These are phyloP conservation scores for Luvunga scandens DNA, from an alignment of 345 rosid genomes.

Conservation along the genomic window DNA sequence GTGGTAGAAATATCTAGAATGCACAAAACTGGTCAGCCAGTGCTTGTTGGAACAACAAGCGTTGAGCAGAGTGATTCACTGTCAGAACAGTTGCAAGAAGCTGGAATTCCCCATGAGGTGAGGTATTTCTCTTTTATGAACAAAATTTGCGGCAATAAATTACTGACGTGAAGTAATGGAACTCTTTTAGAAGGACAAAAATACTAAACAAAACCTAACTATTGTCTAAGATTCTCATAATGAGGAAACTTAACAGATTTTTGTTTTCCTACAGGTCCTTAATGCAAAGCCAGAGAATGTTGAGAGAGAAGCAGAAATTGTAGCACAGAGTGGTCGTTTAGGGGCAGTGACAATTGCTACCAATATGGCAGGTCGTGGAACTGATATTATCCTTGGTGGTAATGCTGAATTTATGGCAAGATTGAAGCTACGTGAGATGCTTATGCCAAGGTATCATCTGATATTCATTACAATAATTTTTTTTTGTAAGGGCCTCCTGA, in stretches of 20 bases:
- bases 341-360: slow-evolving; percentile 99
- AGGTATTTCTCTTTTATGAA: slow-evolving; percentile 11
- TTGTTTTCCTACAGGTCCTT: slow-evolving; percentile 61
- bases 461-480: slow-evolving; percentile 4
- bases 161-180: no score
- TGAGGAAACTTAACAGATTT: slow-evolving; percentile 18
- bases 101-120: slow-evolving; percentile 92
- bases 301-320: slow-evolving; percentile 99
- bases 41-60: slow-evolving; percentile 97
- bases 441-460: slow-evolving; percentile 82
- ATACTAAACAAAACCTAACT: no score
- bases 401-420: slow-evolving; percentile 98
- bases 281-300: slow-evolving; percentile 99
- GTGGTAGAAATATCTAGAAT: slow-evolving; percentile 95
- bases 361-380: slow-evolving; percentile 99
- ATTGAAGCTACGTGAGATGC: slow-evolving; percentile 94
- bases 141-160: background rate
- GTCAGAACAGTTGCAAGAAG: slow-evolving; percentile 78
- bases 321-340: slow-evolving; percentile 96
- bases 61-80: slow-evolving; percentile 98
- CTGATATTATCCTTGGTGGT: slow-evolving; percentile 97
- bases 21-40: slow-evolving; percentile 88
- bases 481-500: background rate
- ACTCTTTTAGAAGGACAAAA: no score
- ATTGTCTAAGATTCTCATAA: background rate